Conservation (phyloP, 2,329 filamentous ascomycete genomes). For the Aspergillus niger region DNA sequence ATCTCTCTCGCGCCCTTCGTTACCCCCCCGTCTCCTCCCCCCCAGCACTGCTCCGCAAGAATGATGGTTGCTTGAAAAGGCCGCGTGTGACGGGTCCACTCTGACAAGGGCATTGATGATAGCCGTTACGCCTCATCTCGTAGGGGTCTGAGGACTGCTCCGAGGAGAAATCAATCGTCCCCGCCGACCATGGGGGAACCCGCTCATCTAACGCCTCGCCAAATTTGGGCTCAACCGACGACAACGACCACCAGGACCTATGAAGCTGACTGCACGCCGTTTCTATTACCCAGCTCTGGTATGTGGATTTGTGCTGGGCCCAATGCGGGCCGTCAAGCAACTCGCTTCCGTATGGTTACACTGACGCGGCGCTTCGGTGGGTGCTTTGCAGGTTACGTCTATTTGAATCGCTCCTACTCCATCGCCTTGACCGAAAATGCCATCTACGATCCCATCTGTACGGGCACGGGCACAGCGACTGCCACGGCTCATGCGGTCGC, state of each 20-base stretch:
- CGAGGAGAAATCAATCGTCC: not conserved
- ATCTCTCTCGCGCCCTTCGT: not conserved
- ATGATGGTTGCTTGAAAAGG: not conserved
- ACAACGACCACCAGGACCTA: constrained; percentile 40
- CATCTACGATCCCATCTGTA: constrained; percentile 54
- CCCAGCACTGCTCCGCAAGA: not conserved
- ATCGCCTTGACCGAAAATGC: constrained; percentile 52
- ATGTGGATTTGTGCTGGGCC: constrained; percentile 19
- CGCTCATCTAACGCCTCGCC: constrained; percentile 38
- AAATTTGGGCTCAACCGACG: constrained; percentile 44
- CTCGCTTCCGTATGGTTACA: not conserved
- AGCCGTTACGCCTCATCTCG: not conserved
- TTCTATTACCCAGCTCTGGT: constrained; percentile 63
- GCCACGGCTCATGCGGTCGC: constrained; percentile 45
- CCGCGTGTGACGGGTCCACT: not conserved
- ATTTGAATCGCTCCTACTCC: constrained; percentile 44
- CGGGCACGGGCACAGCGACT: constrained; percentile 39
- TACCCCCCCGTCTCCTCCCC: not conserved
- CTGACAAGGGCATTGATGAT: not conserved
- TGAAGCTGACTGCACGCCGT: constrained; percentile 60
- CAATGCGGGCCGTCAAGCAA: not conserved
- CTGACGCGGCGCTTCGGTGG: constrained; percentile 10
- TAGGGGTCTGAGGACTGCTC: not conserved
- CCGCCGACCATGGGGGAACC: constrained; percentile 36
- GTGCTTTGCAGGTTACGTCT: constrained; percentile 38